Evolutionary conservation across 441 rosid species (phyloP), one percentile per base, ranked within the genome.

Genomic region (Capsella rubella): DNA sequence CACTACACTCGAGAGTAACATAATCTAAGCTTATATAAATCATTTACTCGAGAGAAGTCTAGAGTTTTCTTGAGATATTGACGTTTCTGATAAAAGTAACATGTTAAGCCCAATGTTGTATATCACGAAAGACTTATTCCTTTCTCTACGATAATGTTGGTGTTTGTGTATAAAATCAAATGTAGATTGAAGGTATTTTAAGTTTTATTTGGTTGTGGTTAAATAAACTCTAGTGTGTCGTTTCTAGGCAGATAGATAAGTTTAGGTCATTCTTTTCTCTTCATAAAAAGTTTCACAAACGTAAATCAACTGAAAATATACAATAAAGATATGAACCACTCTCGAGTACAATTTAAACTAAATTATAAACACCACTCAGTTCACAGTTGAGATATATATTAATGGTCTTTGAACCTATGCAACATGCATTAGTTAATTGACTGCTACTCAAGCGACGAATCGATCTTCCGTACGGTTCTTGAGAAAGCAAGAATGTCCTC

Each of bases 401-500:
- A 8, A 43, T 43, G 49, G 16, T 43, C 18, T n/a, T 14, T 40
- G n/a, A 40, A 40, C 45, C 45, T 6, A 43, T 43, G 4, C 49
- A 5, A 5, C 8, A 43, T 11, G 40, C 54, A 62, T 18, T 13
- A 54, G 67, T 15, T 21, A 21, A 21, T 21, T 6, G 35, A 29
- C 35, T 72, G 63, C 42, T 70, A 71, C 28, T 82, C 80, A 31
- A 83, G 85, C 1, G 85, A 80, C 12, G 85, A 83, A 49, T 85
- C 83, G 21, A 60, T 80, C 58, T 78, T 82, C 46, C 64, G 60
- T 69, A 80, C 77, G 28, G 82, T 60, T 72, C 89, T 79, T 37
- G 79, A 81, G 78, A 76, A 83, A 55, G 59, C 85, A 47, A 83
- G 79, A 67, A 83, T 71, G 49, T 80, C 85, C 27, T 82, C 82